Evolutionary conservation across 2,329 filamentous ascomycete genomes (phyloP).

Genomic region (Fusarium zealandicum): DNA sequence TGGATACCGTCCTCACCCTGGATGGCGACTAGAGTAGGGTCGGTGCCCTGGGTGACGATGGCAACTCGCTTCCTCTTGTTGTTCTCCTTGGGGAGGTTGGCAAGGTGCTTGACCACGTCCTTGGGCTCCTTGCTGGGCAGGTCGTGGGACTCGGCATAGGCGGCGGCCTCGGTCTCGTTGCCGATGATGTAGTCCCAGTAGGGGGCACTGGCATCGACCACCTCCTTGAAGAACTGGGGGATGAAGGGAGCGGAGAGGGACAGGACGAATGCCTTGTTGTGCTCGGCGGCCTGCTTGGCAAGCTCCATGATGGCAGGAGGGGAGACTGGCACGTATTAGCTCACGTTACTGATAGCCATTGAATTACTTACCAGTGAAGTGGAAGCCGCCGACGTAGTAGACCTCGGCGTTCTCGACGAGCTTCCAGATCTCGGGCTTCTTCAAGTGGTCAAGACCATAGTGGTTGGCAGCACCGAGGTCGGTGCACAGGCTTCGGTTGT

Average conservation of each 20-base stretch:
- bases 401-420: constrained; percentile 87
- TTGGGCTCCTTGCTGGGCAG: constrained; percentile 79
- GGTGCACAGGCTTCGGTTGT: constrained; percentile 93
- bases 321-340: constrained; percentile 65
- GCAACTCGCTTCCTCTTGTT: constrained; percentile 80
- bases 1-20: constrained; percentile 74
- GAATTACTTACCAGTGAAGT: constrained; percentile 72
- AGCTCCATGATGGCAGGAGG: constrained; percentile 89
- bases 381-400: constrained; percentile 95
- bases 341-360: background rate
- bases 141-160: constrained; percentile 84
- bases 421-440: constrained; percentile 89
- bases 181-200: constrained; percentile 98
- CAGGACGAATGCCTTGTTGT: constrained; percentile 92
- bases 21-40: constrained; percentile 84
- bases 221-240: constrained; percentile 96
- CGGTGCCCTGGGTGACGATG: constrained; percentile 93
- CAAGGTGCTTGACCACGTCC: constrained; percentile 85
- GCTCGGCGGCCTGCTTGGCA: constrained; percentile 84
- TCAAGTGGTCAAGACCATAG: constrained; percentile 93
- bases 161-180: constrained; percentile 92
- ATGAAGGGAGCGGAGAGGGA: constrained; percentile 97
- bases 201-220: constrained; percentile 81
- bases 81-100: constrained; percentile 93
- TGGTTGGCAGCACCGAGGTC: constrained; percentile 96